Base-by-base conservation (phyloP, 176 grass and related monocot genomes). In the Avena sativa region DNA sequence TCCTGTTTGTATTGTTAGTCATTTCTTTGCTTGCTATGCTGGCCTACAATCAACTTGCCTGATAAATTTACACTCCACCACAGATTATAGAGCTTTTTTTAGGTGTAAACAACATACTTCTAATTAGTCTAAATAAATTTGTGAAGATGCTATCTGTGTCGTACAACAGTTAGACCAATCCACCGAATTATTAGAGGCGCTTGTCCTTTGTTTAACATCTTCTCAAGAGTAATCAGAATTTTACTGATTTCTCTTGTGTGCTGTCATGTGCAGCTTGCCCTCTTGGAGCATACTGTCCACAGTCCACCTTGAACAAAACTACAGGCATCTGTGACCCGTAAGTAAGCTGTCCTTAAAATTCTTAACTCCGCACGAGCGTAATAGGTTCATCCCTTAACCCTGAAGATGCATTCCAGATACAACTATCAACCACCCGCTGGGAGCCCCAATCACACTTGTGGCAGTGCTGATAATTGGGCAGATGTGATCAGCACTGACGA, bases 241-340 rank as follows among this genome's bases (percentile, higher is more conserved):
- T 13, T 26, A 4, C 34, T 30, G 40, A 78, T 86, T 67, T 78
- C 25, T 43, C 9, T 63, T 16, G 9, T n/a, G 21, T 71, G 14
- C 16, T 84, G 48, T 71, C 43, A 79, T 53, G 9, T 78, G 82
- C 86, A 98, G 96, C 96, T 78, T 98, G 96, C 80, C 96, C 96
- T 50, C 90, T 98, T 28, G 93, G 96, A 28, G 86, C 96, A 62
- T 98, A 96, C 89, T 98, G 96, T 81, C 96, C 96, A 44, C 17
- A 78, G 34, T 88, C 93, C 50, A 83, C 34, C 61, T 74, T 98
- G 11, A 98, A 98, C 83, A 86, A 79, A 77, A 94, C 93, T 14
- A 96, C 93, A 14, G 83, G 96, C 65, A 83, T 98, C 20, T 98
- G 96, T 34, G 93, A 96, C 61, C 96, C 97, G 97, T 98, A 91